phyloP scores from a whole-genome alignment of 805 yeast species.

The Babjeviella inositovora region DNA sequence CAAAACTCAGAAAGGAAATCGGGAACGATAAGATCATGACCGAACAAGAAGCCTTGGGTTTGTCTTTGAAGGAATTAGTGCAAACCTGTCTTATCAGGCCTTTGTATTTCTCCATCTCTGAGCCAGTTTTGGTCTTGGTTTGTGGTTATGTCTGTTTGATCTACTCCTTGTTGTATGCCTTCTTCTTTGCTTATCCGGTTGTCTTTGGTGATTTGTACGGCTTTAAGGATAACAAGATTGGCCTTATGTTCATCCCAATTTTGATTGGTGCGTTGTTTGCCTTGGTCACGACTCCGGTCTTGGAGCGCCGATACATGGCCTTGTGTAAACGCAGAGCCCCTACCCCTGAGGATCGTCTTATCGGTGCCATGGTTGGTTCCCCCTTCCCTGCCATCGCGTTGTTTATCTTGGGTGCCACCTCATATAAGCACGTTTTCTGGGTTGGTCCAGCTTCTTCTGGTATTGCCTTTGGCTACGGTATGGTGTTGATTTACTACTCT shows the following conservation, averaged over 20 bases:
- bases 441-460: constrained; percentile 49
- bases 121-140: constrained; percentile 74
- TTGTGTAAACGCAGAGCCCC: constrained; percentile 39
- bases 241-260: constrained; percentile 83
- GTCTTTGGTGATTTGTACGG: constrained; percentile 68
- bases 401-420: constrained; percentile 71
- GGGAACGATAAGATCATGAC: constrained; percentile 81
- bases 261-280: constrained; percentile 75
- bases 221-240: constrained; percentile 62
- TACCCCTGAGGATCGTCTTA: constrained; percentile 64
- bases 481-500: constrained; percentile 43
- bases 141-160: constrained; percentile 80
- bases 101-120: constrained; percentile 56
- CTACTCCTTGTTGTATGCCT: constrained; percentile 82
- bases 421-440: constrained; percentile 51
- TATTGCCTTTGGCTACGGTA: constrained; percentile 42
- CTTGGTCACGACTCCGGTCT: constrained; percentile 51
- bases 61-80: constrained; percentile 52
- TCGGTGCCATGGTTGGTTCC: constrained; percentile 73
- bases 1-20: constrained; percentile 54
- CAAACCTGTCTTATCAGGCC: constrained; percentile 70
- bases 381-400: constrained; percentile 72
- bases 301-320: constrained; percentile 46
- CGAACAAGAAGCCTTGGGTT: constrained; percentile 76
- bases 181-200: constrained; percentile 91